Evolutionary conservation across 768 basidiomycete species (phyloP).

Genomic region (Postia placenta): DNA sequence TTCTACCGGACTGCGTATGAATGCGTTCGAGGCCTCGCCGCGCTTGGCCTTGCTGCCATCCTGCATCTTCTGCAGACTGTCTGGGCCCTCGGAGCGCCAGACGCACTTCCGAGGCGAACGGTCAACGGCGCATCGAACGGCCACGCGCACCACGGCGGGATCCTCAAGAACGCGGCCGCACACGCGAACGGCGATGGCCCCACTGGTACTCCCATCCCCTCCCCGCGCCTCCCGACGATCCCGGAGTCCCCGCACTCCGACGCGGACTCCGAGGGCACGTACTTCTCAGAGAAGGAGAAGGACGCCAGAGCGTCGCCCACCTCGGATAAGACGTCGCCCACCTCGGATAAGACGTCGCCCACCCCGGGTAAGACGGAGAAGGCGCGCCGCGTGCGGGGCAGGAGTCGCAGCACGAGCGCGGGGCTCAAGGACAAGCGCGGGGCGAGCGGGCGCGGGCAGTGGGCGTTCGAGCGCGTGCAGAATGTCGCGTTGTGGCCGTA

Average conservation of each 20-base stretch:
- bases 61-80: constrained; percentile 9
- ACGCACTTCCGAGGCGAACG: background rate
- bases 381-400: constrained; percentile 8
- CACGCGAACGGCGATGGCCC: background rate
- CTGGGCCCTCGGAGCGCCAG: constrained; percentile 1
- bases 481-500: constrained; percentile 19
- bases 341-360: constrained; percentile 1
- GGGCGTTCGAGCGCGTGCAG: constrained; percentile 12
- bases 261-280: constrained; percentile 23
- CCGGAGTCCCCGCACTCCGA: constrained; percentile 15
- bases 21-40: background rate
- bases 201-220: background rate
- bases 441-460: constrained; percentile 1
- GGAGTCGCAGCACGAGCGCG: constrained; percentile 12
- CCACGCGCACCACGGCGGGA: constrained; percentile 2
- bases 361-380: background rate
- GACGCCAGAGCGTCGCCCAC: background rate
- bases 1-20: background rate
- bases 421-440: background rate
- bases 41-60: background rate
- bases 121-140: background rate
- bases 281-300: constrained; percentile 20
- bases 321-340: background rate
- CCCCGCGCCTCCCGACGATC: constrained; percentile 24
- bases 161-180: background rate